Base-by-base conservation (phyloP, 495 filamentous ascomycete species). In the Penicillium robsamsonii region DNA sequence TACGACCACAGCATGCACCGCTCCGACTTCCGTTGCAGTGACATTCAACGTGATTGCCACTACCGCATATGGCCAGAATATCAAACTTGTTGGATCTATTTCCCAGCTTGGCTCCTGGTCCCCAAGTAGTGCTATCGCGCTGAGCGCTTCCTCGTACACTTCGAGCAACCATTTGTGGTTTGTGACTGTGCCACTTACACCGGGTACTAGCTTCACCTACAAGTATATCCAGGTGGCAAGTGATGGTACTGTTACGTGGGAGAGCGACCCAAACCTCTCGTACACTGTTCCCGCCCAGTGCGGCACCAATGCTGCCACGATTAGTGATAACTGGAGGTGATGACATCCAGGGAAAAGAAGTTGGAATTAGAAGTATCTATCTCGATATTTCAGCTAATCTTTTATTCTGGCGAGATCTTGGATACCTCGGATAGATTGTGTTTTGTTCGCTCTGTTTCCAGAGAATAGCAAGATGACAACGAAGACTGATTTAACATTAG, bases 201-300 rank as follows among this genome's bases (percentile, higher is more conserved):
- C 78, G 0, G 84, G 86, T 1, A 69, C 72, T 42, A 62, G 57
- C 7, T 75, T 91, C 29, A 57, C 85, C 67, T 90, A 90, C 63
- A 91, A 90, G 72, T 92, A 82, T 60, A 82, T 90, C 55, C 78
- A 79, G 8, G 72, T 85, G 33, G 71, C 75, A 46, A 65, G 70
- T 3, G 77, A 83, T 63, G 81, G 84, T 4, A 65, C 66, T 2
- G 73, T 87, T 1, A 69, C 58, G 18, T 89, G 86, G 87, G 86
- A 89, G 68, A 73, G 76, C 30, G 83, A 86, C 64, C 79, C 84
- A 0, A 88, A 92, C 62, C 78, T 79, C 42, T 70, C 65, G 6
- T 85, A 79, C 58, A 82, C 79, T 0, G 81, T 89, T 13, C 74
- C 83, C 1, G 58, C 62, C 4, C 70, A 61, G 13, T 85, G 85